Base-by-base conservation (phyloP, 768 basidiomycete genomes). In the Boletus vermiculosoides region DNA sequence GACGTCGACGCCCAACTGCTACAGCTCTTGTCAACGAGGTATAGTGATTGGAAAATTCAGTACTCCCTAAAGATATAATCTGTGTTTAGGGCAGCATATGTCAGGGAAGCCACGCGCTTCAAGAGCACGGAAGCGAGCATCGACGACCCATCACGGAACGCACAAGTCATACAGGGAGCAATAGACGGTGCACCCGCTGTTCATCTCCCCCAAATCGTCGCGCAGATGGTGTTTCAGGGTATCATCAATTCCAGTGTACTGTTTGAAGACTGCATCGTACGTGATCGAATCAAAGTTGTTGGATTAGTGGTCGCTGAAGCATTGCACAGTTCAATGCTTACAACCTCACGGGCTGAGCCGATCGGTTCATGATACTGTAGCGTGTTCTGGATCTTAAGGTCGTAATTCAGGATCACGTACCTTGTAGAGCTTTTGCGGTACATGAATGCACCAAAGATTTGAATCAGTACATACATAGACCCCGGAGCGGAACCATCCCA, bases 21-120 rank as follows among this genome's bases (percentile, higher is more conserved):
- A 45, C 54, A 57, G 28, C 50, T 69, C 34, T 10, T 68, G 49
- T 60, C 63, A 13, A 49, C 41, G 20, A 69, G 61, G 67, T 64
- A 52, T 20, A 18, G 9, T n/a, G 5, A 22, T 5, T 5, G 20
- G 7, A 20, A 1, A 28, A 2, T 28, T 22, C 20, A 16, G 8
- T 31, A 31, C 31, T 31, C 11, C 31, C 31, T 11, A 31, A 31
- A 31, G 31, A 31, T 31, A 41, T 34, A 16, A 22, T 13, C 41
- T 16, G 7, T 4, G 34, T 41, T 28, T 7, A 67, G 67, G 37
- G 33, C 61, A 20, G 54, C 54, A 16, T 70, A 69, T 40, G 61
- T 69, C 18, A 44, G 63, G 39, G 67, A 69, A 54, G 68, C 68
- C 8, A 58, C 63, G 18, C 65, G 68, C n/a, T 69, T 67, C 59